A percentile compares a stretch with the other conserved stretches of the same genome.
These are phyloP conservation scores for Mimosa pudica DNA, from an alignment of 306 rosid species.

Conservation along the genomic window DNA sequence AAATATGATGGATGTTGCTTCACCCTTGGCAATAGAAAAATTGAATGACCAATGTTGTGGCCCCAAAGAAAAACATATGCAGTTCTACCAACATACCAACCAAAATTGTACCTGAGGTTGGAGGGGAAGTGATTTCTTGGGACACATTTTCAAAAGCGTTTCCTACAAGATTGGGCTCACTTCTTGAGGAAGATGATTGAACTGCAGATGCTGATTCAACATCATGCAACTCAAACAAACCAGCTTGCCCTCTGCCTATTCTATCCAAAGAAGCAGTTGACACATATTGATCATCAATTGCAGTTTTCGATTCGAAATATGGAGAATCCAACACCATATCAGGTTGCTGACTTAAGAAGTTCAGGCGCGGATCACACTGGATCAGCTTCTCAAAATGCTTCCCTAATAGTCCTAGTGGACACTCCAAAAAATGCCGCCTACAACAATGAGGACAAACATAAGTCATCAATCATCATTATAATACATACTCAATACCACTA, in stretches of 20 bases:
- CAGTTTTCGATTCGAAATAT: conserved; percentile 59
- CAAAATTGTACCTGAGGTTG: conserved; percentile 55
- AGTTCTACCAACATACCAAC: conserved; percentile 8
- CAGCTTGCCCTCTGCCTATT: conserved; percentile 44
- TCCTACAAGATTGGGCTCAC: conserved; percentile 52
- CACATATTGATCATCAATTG: conserved; percentile 46
- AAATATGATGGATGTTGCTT: not conserved
- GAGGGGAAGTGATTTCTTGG: conserved; percentile 60
- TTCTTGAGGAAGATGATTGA: conserved; percentile 62
- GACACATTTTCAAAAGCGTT: conserved; percentile 50
- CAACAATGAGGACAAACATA: conserved; percentile 24
- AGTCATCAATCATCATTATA: not conserved
- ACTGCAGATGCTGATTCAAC: conserved; percentile 62
- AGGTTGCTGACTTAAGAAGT: conserved; percentile 64
- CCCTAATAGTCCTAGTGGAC: conserved; percentile 65
- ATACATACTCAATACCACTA: not conserved
- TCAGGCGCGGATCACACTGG: conserved; percentile 85
- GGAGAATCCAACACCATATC: conserved; percentile 70
- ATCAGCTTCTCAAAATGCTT: conserved; percentile 85
- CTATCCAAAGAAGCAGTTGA: conserved; percentile 40
- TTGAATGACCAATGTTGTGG: not conserved
- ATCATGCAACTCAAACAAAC: conserved; percentile 51
- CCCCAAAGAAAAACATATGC: not conserved
- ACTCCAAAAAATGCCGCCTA: conserved; percentile 74
- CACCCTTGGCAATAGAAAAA: not conserved